Evolutionary conservation across 768 basidiomycete genomes (phyloP).

Genomic region (Tylopilus rubrobrunneus): DNA sequence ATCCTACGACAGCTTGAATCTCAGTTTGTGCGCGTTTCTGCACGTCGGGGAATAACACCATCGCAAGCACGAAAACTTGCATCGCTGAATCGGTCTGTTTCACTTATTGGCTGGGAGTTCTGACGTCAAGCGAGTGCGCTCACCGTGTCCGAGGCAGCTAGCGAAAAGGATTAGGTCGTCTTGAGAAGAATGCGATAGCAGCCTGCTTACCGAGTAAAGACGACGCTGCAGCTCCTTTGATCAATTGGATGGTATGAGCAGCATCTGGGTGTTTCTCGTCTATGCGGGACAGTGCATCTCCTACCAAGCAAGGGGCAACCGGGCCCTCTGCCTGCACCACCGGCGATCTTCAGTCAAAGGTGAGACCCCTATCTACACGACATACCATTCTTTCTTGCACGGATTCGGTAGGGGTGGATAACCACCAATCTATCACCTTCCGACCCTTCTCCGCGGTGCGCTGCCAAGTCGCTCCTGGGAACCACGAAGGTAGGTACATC

Average conservation of each 20-base stretch:
- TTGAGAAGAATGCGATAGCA: neutral
- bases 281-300: conserved; percentile 1
- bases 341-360: neutral
- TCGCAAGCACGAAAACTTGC: conserved; percentile 3
- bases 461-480: conserved; percentile 5
- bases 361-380: neutral
- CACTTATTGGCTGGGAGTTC: neutral
- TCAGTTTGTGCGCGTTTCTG: conserved; percentile 6
- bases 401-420: neutral
- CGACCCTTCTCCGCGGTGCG: neutral
- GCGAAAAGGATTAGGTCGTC: neutral
- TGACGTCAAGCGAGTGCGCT: neutral
- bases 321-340: neutral
- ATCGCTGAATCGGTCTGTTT: conserved; percentile 6
- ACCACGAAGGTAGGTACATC: conserved; percentile 6
- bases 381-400: conserved; percentile 1
- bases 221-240: conserved; percentile 5
- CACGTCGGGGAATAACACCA: conserved; percentile 6
- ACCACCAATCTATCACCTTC: conserved; percentile 5
- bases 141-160: conserved; percentile 8
- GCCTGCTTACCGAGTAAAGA: conserved; percentile 2
- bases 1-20: conserved; percentile 6
- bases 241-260: neutral
- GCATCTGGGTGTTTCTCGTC: neutral
- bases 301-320: conserved; percentile 3